phyloP scores from a whole-genome alignment of 2,329 filamentous ascomycete genomes.

The Phyllosticta paracitricarpa region DNA sequence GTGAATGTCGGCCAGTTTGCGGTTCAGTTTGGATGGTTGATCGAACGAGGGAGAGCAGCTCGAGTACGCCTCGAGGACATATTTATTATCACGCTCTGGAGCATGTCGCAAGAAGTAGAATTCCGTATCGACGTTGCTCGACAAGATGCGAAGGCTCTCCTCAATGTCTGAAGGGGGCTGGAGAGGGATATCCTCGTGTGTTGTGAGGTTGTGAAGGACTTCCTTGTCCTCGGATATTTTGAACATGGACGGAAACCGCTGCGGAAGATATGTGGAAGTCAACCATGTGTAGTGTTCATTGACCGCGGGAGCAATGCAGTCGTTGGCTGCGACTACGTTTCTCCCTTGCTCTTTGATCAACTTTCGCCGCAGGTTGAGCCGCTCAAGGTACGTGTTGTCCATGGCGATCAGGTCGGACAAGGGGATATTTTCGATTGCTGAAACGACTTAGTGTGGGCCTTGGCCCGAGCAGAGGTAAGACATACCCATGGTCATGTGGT shows the following conservation, averaged over 20 bases:
- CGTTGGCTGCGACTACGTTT: slow-evolving; percentile 30
- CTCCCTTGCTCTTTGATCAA: slow-evolving; percentile 36
- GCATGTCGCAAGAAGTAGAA: slow-evolving; percentile 48
- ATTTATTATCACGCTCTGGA: slow-evolving; percentile 26
- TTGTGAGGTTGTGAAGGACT: slow-evolving; percentile 33
- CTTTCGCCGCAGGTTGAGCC: slow-evolving; percentile 39
- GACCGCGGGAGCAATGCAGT: slow-evolving; percentile 29
- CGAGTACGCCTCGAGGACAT: slow-evolving; percentile 47
- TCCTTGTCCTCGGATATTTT: slow-evolving; percentile 10
- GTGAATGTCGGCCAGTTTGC: slow-evolving; percentile 47
- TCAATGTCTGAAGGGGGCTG: slow-evolving; percentile 22
- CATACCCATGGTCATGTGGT: slow-evolving; percentile 54
- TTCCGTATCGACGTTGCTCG: slow-evolving; percentile 48
- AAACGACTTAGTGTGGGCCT: not conserved
- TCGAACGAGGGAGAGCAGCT: slow-evolving; percentile 50
- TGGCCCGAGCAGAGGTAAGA: not conserved
- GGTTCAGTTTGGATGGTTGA: slow-evolving; percentile 44
- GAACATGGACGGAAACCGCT: slow-evolving; percentile 43
- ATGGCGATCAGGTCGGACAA: slow-evolving; percentile 48
- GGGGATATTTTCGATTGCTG: slow-evolving; percentile 44
- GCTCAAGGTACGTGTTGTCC: slow-evolving; percentile 48
- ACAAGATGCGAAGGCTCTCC: slow-evolving; percentile 39
- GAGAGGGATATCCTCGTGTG: slow-evolving; percentile 33
- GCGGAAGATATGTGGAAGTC: slow-evolving; percentile 44
- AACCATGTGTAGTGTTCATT: slow-evolving; percentile 49